A percentile compares a stretch with the other conserved stretches of the same genome.
These are phyloP conservation scores for Lithospermum erythrorhizon DNA, from an alignment of 257 asterid species.

Conservation along the genomic window DNA sequence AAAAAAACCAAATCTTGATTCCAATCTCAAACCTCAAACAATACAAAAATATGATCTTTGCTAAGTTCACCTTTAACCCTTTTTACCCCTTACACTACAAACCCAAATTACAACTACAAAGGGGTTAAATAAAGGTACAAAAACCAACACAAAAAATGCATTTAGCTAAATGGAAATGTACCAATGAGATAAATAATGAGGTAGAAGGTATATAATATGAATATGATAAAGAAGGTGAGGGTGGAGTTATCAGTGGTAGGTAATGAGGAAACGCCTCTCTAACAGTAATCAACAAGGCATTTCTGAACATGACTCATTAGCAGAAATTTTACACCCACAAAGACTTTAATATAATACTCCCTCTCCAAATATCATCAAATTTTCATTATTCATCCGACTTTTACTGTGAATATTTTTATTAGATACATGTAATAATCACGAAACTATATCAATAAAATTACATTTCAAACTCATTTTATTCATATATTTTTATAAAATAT, in stretches of 20 bases:
- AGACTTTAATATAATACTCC: not conserved
- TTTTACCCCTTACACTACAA: not conserved
- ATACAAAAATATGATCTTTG: slow-evolving; percentile 16
- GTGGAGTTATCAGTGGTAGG: slow-evolving; percentile 74
- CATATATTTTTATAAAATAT: too few relatives aligned
- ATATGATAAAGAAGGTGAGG: slow-evolving; percentile 34
- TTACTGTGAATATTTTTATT: too few relatives aligned
- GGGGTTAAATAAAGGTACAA: slow-evolving; percentile 27
- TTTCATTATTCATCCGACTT: too few relatives aligned
- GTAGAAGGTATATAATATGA: slow-evolving; percentile 37
- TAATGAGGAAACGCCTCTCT: slow-evolving; percentile 45
- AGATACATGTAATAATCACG: too few relatives aligned
- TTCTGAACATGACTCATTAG: slow-evolving; percentile 31
- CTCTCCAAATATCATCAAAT: too few relatives aligned
- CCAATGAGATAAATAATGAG: slow-evolving; percentile 30
- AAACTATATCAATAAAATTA: too few relatives aligned
- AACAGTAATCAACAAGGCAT: slow-evolving; percentile 57
- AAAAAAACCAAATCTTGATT: slow-evolving; percentile 21
- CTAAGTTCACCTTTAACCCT: slow-evolving; percentile 16
- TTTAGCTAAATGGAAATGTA: slow-evolving; percentile 20
- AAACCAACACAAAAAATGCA: slow-evolving; percentile 24
- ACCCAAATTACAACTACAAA: slow-evolving; percentile 40
- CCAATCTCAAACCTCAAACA: slow-evolving; percentile 15
- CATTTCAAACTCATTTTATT: too few relatives aligned
- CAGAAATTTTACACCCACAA: slow-evolving; percentile 7